A percentile compares a stretch with the other conserved stretches of the same genome.
phyloP scores from a whole-genome alignment of 441 rosid genomes.

The Aquilaria agallochum region DNA sequence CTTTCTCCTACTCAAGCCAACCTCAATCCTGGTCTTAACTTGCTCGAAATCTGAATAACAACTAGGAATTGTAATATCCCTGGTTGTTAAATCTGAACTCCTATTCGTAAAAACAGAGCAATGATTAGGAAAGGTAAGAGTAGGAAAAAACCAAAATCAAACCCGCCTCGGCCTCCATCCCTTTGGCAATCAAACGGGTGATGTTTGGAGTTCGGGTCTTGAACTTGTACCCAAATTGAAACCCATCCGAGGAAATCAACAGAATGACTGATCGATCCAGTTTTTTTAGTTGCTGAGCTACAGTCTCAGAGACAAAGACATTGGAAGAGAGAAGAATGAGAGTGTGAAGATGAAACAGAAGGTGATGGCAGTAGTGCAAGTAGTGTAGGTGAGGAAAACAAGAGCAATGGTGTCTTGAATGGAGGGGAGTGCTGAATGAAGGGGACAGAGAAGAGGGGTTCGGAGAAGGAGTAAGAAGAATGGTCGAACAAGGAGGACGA shows the following conservation, averaged over 20 bases:
- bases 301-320: constrained; percentile 9
- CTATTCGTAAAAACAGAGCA: constrained; percentile 69
- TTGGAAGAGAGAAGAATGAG: constrained; percentile 17
- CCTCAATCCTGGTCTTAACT: too few relatives aligned
- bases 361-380: constrained; percentile 50
- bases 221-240: constrained; percentile 91
- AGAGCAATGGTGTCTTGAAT: constrained; percentile 27
- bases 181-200: constrained; percentile 63
- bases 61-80: too few relatives aligned
- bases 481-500: too few relatives aligned
- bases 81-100: too few relatives aligned
- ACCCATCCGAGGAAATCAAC: constrained; percentile 87
- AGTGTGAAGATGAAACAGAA: constrained; percentile 58
- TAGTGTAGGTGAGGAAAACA: constrained; percentile 47
- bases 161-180: constrained; percentile 87
- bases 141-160: constrained; percentile 81
- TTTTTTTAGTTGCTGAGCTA: constrained; percentile 52
- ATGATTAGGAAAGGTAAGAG: constrained; percentile 90
- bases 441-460: too few relatives aligned
- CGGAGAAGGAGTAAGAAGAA: too few relatives aligned
- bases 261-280: constrained; percentile 64
- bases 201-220: constrained; percentile 70
- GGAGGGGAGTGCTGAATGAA: too few relatives aligned
- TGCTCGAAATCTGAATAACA: too few relatives aligned
- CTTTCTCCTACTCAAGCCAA: too few relatives aligned